Evolutionary conservation across 345 rosid genomes (phyloP).

Genomic region (Euphorbia lathyris): DNA sequence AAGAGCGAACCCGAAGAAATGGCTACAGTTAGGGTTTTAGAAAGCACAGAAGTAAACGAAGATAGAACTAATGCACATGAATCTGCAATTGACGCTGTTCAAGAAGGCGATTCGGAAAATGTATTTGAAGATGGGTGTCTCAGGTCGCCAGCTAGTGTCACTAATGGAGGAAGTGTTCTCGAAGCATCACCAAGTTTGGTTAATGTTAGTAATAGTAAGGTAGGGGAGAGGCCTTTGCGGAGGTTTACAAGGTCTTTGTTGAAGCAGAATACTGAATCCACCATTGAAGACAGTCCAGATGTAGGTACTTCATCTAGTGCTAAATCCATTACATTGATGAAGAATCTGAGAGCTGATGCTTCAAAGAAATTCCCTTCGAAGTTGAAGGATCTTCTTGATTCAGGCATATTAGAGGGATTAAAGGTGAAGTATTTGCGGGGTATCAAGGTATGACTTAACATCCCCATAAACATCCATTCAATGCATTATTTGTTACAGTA

Average conservation of each 20-base stretch:
- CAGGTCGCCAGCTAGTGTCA: not conserved
- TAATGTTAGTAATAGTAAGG: not conserved
- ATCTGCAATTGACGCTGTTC: not conserved
- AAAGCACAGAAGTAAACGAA: not conserved
- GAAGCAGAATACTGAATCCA: conserved; percentile 21
- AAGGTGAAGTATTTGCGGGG: conserved; percentile 61
- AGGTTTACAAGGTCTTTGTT: conserved; percentile 33
- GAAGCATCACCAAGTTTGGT: not conserved
- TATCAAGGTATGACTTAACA: conserved; percentile 48
- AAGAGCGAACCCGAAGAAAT: not conserved
- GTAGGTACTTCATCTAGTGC: conserved; percentile 3
- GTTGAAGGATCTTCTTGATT: conserved; percentile 65
- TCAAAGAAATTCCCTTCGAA: conserved; percentile 47
- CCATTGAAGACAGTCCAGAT: not conserved
- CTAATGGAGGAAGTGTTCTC: conserved; percentile 4
- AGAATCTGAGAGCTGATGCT: conserved; percentile 23
- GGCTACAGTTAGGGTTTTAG: not conserved
- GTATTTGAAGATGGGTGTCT: conserved; percentile 2
- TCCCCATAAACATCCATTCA: not conserved
- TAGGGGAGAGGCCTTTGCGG: conserved; percentile 17
- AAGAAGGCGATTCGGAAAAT: not conserved
- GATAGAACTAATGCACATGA: not conserved
- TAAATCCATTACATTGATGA: not conserved
- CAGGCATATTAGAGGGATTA: conserved; percentile 74
- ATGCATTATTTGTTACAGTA: not conserved